A percentile compares a stretch with the other conserved stretches of the same genome.
Evolutionary conservation across 176 grass and related monocot species (phyloP).

Genomic region (Phoenix dactylifera): DNA sequence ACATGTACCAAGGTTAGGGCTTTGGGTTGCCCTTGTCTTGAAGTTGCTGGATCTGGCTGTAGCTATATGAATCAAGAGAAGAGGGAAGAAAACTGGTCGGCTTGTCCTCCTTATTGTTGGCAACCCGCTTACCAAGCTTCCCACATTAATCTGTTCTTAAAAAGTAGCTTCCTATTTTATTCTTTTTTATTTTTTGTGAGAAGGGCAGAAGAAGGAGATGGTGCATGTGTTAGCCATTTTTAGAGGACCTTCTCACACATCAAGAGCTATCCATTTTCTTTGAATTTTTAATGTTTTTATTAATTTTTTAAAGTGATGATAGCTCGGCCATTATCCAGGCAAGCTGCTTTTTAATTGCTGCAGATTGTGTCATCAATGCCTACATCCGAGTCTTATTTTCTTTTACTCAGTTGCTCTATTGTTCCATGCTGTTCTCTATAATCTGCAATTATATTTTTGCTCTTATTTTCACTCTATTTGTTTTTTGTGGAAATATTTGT

Average conservation of each 20-base stretch:
- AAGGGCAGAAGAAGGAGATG: constrained; percentile 44
- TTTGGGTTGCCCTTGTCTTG: constrained; percentile 16
- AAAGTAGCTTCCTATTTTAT: not conserved
- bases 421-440: too few relatives aligned
- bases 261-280: constrained; percentile 18
- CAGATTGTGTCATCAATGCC: constrained; percentile 35
- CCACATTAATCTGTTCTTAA: constrained; percentile 8
- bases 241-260: constrained; percentile 56
- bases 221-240: constrained; percentile 43
- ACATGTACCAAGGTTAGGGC: constrained; percentile 29
- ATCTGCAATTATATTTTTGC: too few relatives aligned
- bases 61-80: constrained; percentile 16
- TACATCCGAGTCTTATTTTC: not conserved
- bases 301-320: not conserved
- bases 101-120: constrained; percentile 9
- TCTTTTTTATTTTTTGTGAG: constrained; percentile 10
- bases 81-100: constrained; percentile 33
- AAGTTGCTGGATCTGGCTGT: constrained; percentile 25
- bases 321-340: constrained; percentile 13
- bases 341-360: constrained; percentile 15
- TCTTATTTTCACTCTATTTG: too few relatives aligned
- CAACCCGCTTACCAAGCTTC: constrained; percentile 35
- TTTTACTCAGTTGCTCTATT: too few relatives aligned
- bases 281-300: constrained; percentile 16
- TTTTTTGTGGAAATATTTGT: too few relatives aligned